Base-by-base conservation (phyloP, 352 stramenopile genomes). In the Albugo laibachii region DNA sequence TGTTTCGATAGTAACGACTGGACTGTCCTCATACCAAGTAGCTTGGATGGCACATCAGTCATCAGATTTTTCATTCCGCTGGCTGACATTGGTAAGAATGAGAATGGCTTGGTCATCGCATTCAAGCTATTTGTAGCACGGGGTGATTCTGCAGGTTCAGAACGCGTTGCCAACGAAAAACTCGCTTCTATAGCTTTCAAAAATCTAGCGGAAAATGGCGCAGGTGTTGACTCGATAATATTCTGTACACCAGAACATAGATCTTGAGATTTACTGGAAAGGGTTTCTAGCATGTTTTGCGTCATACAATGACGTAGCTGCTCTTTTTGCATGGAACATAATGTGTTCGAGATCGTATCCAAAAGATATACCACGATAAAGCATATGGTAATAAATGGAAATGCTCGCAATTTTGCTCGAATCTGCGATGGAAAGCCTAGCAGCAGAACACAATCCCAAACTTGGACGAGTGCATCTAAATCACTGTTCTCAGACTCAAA, bases 401-500 rank as follows among this genome's bases (percentile, higher is more conserved):
- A 58, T 35, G 54, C 47, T 24, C 16, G 3, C 8, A 24, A 3
- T 57, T 19, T 46, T 48, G 21, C 20, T 52, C 11, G 51, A 46
- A 44, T 57, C 52, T 41, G 42, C 18, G 36, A 16, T 37, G 43
- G 20, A 4, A 50, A 19, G 18, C 70, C 59, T 1, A 80, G 12
- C 24, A 86, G 16, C 18, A 81, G 37, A 50, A 61, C 80, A 52
- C 63, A 80, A 55, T 87, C 77, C 74, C 77, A 89, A 18, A 87
- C 55, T 20, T 65, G 61, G 13, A 79, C 52, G 21, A 84, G 54
- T 14, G 64, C 66, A 16, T 83, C 67, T 21, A 89, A 69, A 24
- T 60, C 58, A 14, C 52, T 52, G 11, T 47, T 53, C 21, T 80
- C 61, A 5, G 48, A 63, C 47, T 89, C 77, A 27, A 86, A 86